These are phyloP conservation scores for Ogataea parapolymorpha DNA, from an alignment of 805 yeast species.

Conservation along the genomic window DNA sequence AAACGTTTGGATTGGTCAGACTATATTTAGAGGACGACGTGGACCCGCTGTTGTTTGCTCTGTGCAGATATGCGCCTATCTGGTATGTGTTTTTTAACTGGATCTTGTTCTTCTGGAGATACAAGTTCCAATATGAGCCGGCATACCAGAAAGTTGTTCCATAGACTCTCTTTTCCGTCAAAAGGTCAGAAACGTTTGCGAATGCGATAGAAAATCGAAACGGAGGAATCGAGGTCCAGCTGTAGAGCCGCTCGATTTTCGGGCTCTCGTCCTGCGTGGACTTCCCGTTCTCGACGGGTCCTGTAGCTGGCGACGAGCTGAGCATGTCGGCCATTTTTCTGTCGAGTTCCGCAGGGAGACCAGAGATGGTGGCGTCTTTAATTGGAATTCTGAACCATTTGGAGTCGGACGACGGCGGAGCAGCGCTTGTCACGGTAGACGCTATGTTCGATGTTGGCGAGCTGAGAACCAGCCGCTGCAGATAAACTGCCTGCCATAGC, in stretches of 20 bases:
- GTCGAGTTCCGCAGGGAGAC: slow-evolving; percentile 39
- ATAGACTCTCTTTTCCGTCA: slow-evolving; percentile 46
- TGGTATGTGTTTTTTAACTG: slow-evolving; percentile 42
- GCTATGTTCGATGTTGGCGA: slow-evolving; percentile 31
- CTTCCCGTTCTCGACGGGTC: slow-evolving; percentile 22
- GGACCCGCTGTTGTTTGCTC: slow-evolving; percentile 38
- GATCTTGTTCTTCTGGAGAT: slow-evolving; percentile 45
- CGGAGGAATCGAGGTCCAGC: slow-evolving; percentile 48
- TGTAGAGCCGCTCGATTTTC: slow-evolving; percentile 23
- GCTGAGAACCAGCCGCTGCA: slow-evolving; percentile 39
- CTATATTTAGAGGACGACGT: slow-evolving; percentile 40
- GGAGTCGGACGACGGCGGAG: slow-evolving; percentile 28
- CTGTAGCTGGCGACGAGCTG: slow-evolving; percentile 14
- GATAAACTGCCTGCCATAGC: slow-evolving; percentile 45
- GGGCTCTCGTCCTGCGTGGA: slow-evolving; percentile 24
- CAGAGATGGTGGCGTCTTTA: slow-evolving; percentile 47
- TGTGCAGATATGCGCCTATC: slow-evolving; percentile 54
- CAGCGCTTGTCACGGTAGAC: slow-evolving; percentile 24
- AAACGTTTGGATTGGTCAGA: slow-evolving; percentile 38
- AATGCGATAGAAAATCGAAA: slow-evolving; percentile 53
- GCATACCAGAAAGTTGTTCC: slow-evolving; percentile 56
- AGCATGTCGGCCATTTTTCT: slow-evolving; percentile 24
- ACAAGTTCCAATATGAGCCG: slow-evolving; percentile 59
- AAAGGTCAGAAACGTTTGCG: slow-evolving; percentile 42
- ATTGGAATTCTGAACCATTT: slow-evolving; percentile 42